Evolutionary conservation across 1,139 yeast species (phyloP), one percentile per base, ranked within the genome.

Genomic region (Oligophagozyma castellii): DNA sequence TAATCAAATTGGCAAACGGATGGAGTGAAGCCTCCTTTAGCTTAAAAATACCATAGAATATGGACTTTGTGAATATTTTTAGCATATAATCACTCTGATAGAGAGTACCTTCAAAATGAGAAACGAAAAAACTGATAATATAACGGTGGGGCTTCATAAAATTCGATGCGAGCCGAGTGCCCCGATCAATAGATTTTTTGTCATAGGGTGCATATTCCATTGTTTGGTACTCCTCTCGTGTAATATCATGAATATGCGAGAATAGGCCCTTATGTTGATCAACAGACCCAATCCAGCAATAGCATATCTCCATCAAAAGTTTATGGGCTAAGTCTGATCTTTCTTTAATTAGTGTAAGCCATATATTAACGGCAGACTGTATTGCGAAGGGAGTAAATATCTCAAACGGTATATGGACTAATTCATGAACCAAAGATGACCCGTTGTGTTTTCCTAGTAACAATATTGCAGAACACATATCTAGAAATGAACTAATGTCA

Each of bases 151-250:
- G 81, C 33, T 74, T 76, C 42, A 83, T 63, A n/a, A 63, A 54
- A 30, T 63, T 58, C 5, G 64, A 59, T 0, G 71, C 70, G 4
- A 52, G 37, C 4, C 55, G 53, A 1, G 83, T 72, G 20, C 61
- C 54, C 38, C 66, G 66, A 35, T 70, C 67, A n/a, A 75, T 63
- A 6, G 59, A 64, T 25, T 62, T 63, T 40, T 71, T 73, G 54
- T 79, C 76, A 29, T 93, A 73, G 11, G 98, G 96, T 1, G 84
- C 62, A 47, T 92, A 92, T 42, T 81, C 93, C 98, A 89, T 89
- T 35, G 63, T 65, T 38, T 67, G 59, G 46, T 63, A 77, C 34
- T 76, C 83, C 5, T 93, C 77, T 29, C 63, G 62, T 1, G 46
- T 47, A n/a, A 72, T 51, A 49, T 84, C 93, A 40, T 60, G 56